phyloP scores from a whole-genome alignment of 441 rosid species.

The Populus trichocarpa region DNA sequence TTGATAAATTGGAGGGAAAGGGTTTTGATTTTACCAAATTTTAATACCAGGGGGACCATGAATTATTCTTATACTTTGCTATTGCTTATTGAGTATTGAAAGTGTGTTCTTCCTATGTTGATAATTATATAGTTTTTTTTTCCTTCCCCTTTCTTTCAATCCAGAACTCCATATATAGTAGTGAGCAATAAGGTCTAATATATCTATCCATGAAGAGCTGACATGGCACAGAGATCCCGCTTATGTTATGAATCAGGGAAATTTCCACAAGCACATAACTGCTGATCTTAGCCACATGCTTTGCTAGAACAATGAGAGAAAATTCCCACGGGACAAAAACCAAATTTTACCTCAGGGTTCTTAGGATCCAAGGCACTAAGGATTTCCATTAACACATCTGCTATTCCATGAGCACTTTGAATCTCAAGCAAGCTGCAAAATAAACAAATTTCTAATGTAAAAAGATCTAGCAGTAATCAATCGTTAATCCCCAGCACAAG shows the following conservation, averaged over 20 bases:
- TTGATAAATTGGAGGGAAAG: not conserved
- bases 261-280: not conserved
- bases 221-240: not conserved
- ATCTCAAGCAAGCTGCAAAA: conserved; percentile 70
- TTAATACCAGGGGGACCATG: not conserved
- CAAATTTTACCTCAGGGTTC: conserved; percentile 58
- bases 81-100: not conserved
- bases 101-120: not conserved
- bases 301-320: not conserved
- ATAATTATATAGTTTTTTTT: not conserved
- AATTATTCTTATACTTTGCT: not conserved
- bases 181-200: not conserved
- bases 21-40: not conserved
- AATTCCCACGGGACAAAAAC: not conserved
- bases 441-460: not conserved
- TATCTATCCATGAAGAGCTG: not conserved
- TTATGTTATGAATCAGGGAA: not conserved
- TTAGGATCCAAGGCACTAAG: conserved; percentile 86
- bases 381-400: conserved; percentile 84
- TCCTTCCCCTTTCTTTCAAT: not conserved
- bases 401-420: conserved; percentile 67
- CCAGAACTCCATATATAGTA: not conserved
- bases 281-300: not conserved
- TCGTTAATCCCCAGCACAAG: not conserved
- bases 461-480: not conserved